Conservation (phyloP, 1,284 basidiomycete species). For the Inonotus hispidus region DNA sequence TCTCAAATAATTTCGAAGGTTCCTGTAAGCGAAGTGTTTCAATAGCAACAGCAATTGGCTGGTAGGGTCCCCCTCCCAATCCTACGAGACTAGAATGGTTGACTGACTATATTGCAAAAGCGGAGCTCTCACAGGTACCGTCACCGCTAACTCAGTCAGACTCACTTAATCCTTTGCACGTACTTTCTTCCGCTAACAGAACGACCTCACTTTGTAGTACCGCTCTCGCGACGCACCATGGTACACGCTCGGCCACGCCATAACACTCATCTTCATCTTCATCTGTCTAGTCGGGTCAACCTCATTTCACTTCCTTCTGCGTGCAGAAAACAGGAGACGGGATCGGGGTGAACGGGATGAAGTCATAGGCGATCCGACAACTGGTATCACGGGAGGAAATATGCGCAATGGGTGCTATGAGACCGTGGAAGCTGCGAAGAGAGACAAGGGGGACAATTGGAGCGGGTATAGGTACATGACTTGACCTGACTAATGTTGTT, state of each 20-base stretch:
- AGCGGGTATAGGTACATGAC: conserved; percentile 51
- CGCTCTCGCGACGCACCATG: conserved; percentile 36
- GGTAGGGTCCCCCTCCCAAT: conserved; percentile 21
- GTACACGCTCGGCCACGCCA: conserved; percentile 46
- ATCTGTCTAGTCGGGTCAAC: conserved; percentile 40
- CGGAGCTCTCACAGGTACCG: conserved; percentile 43
- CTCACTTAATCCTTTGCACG: conserved; percentile 20
- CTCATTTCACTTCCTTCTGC: conserved; percentile 33
- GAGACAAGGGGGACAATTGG: conserved; percentile 54
- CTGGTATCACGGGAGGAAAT: conserved; percentile 8
- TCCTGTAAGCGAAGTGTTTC: conserved; percentile 71
- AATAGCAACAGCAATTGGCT: conserved; percentile 60
- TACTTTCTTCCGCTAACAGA: conserved; percentile 6
- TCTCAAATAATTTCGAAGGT: conserved; percentile 68
- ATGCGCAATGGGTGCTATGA: conserved; percentile 34
- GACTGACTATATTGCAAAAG: conserved; percentile 20
- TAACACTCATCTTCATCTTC: conserved; percentile 44
- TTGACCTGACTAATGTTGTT: conserved; percentile 5
- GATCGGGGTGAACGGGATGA: conserved; percentile 45
- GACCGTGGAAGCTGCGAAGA: conserved; percentile 45
- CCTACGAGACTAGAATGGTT: not conserved
- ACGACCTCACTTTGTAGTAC: conserved; percentile 30
- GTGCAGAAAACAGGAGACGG: conserved; percentile 38
- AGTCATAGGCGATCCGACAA: conserved; percentile 31
- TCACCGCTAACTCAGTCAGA: conserved; percentile 39